phyloP scores from a whole-genome alignment of 345 rosid species.

The Lepidium sativum region DNA sequence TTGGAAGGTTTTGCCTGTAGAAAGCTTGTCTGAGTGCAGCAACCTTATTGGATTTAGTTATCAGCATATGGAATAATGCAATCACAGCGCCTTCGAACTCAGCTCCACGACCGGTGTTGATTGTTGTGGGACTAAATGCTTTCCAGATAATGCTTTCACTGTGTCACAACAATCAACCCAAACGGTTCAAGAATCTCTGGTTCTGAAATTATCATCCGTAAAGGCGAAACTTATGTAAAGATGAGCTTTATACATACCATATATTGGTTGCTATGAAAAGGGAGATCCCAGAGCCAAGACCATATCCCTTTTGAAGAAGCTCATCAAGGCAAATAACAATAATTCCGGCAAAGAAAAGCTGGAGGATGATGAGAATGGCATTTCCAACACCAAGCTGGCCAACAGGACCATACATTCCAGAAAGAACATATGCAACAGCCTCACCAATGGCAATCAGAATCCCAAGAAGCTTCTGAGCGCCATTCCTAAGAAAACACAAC shows the following conservation, averaged over 20 bases:
- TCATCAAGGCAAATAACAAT: slow-evolving; percentile 56
- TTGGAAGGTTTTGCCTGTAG: slow-evolving; percentile 65
- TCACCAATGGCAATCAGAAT: slow-evolving; percentile 63
- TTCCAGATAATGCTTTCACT: slow-evolving; percentile 74
- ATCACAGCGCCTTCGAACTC: slow-evolving; percentile 79
- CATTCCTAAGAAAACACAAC: slow-evolving; percentile 33
- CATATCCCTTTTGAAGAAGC: slow-evolving; percentile 63
- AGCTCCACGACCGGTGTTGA: slow-evolving; percentile 66
- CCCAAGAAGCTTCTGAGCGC: slow-evolving; percentile 65
- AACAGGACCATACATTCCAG: slow-evolving; percentile 65
- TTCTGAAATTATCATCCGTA: not conserved
- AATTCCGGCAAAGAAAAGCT: slow-evolving; percentile 48
- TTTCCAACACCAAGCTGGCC: slow-evolving; percentile 60
- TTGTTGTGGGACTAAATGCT: slow-evolving; percentile 68
- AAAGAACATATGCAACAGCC: slow-evolving; percentile 51
- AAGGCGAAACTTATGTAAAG: not conserved
- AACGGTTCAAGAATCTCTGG: not conserved
- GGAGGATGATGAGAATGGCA: slow-evolving; percentile 29
- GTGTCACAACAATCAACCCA: slow-evolving; percentile 2
- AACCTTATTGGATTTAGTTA: slow-evolving; percentile 50
- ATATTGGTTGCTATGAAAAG: slow-evolving; percentile 68
- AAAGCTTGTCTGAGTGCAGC: slow-evolving; percentile 67
- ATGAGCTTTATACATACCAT: slow-evolving; percentile 33
- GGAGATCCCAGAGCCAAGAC: slow-evolving; percentile 62
- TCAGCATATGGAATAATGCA: slow-evolving; percentile 57